Conservation (phyloP, 2,329 filamentous ascomycete species). For the Beauveria australis region DNA sequence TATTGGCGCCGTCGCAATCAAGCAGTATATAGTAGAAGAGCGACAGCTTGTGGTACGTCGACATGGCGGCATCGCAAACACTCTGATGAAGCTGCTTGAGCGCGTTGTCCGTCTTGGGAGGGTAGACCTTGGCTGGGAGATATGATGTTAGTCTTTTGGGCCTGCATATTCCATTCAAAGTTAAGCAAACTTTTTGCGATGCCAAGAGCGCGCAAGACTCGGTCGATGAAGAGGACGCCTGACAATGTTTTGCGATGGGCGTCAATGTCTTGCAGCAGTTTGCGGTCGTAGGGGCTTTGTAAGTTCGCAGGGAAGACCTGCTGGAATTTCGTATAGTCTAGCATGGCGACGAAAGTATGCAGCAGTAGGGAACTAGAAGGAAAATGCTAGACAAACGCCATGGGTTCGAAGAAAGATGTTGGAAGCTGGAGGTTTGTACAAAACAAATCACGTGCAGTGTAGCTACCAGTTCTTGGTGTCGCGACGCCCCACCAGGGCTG, state of each 20-base stretch:
- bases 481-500: not conserved
- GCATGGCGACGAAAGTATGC: slow-evolving; percentile 20
- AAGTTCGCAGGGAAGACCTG: slow-evolving; percentile 56
- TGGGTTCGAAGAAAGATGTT: not conserved
- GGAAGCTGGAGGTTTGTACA: slow-evolving; percentile 2
- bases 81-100: slow-evolving; percentile 63
- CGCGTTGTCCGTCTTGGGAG: slow-evolving; percentile 60
- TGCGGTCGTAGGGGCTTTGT: slow-evolving; percentile 54
- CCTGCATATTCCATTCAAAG: not conserved
- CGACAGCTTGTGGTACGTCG: slow-evolving; percentile 71
- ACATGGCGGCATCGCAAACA: slow-evolving; percentile 56
- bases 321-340: slow-evolving; percentile 59
- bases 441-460: slow-evolving; percentile 1
- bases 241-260: slow-evolving; percentile 58
- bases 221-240: slow-evolving; percentile 70
- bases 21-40: slow-evolving; percentile 78
- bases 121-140: slow-evolving; percentile 57
- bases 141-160: not conserved
- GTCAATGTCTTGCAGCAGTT: slow-evolving; percentile 54
- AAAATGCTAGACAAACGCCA: slow-evolving; percentile 27
- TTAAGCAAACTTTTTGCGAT: slow-evolving; percentile 54
- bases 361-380: not conserved
- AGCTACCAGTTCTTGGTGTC: not conserved
- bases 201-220: slow-evolving; percentile 61
- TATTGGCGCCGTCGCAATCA: slow-evolving; percentile 54